Evolutionary conservation across 2,329 filamentous ascomycete genomes (phyloP).

Genomic region (Fusarium musae): DNA sequence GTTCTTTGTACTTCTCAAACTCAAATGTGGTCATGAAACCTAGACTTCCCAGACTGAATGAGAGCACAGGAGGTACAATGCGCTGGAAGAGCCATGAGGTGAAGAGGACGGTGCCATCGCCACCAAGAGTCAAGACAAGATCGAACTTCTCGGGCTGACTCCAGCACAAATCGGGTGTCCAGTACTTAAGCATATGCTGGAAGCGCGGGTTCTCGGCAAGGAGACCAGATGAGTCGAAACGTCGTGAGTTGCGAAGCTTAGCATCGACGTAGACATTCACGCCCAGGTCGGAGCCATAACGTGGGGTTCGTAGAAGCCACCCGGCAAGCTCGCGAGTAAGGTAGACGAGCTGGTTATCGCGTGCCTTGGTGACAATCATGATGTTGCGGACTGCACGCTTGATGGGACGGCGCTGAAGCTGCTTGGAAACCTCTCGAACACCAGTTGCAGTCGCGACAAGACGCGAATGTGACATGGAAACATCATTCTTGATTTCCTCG

Average conservation of each 20-base stretch:
- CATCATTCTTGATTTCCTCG: constrained; percentile 90
- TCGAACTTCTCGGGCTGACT: constrained; percentile 94
- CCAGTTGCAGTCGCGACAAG: constrained; percentile 95
- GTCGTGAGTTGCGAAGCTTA: constrained; percentile 87
- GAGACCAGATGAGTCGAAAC: constrained; percentile 82
- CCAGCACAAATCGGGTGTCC: constrained; percentile 97
- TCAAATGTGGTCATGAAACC: constrained; percentile 92
- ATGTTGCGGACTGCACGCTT: constrained; percentile 91
- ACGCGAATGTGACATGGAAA: constrained; percentile 91
- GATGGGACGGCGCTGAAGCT: constrained; percentile 90
- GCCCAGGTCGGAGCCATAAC: constrained; percentile 89
- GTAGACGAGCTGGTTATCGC: constrained; percentile 91
- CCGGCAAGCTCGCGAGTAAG: constrained; percentile 87
- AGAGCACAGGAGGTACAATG: constrained; percentile 84
- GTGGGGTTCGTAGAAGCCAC: constrained; percentile 89
- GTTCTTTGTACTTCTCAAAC: constrained; percentile 87
- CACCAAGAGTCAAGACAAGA: constrained; percentile 87
- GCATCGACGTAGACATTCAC: constrained; percentile 99
- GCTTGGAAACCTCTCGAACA: constrained; percentile 94
- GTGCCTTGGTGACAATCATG: constrained; percentile 98
- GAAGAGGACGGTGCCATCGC: constrained; percentile 88
- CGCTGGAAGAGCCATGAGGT: constrained; percentile 94
- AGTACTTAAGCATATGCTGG: constrained; percentile 88
- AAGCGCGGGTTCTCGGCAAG: constrained; percentile 80
- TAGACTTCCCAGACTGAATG: constrained; percentile 84